Evolutionary conservation across 1,284 basidiomycete genomes (phyloP), one percentile per base, ranked within the genome.

Genomic region (Rhodotorula sp.): DNA sequence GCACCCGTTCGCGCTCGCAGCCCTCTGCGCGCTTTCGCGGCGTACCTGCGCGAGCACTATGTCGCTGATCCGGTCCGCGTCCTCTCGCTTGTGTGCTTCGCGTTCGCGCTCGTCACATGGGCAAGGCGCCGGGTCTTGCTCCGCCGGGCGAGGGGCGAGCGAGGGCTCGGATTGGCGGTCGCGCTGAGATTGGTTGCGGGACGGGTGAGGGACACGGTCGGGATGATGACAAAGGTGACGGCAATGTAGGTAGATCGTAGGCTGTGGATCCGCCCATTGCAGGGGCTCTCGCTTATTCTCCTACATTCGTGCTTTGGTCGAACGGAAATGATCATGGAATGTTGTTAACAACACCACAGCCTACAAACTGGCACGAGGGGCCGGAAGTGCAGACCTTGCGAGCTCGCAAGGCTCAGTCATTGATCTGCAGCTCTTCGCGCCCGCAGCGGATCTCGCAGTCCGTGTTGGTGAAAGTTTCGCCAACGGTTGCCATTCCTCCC

Each of bases 171-270:
- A 5, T 21, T 69, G 1, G 46, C n/a, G 1, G 64, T 54, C 3
- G 70, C 58, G 10, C 1, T 71, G 37, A 41, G 34, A 44, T 13
- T 70, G 4, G 65, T 41, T 4, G 50, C 27, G 0, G 69, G 56
- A 17, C 71, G 65, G 60, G 57, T 76, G 0, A 63, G 50, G 0
- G 67, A 76, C 60, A 69, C 69, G n/a, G 57, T 76, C 13, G 58
- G 58, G n/a, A 76, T 76, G 74, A 72, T 70, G 19, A 76, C 72
- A 2, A 71, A 70, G 37, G 67, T 74, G 17, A 76, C 74, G 22
- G 67, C 64, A 7, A 17, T 74, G 62, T 75, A 50, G 36, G 25
- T 17, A 8, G 27, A 9, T 9, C n/a, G n/a, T n/a, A n/a, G n/a
- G n/a, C n/a, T n/a, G n/a, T n/a, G n/a, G n/a, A n/a, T n/a, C n/a